Base-by-base conservation (phyloP, 768 basidiomycete species). In the Lactifluus volemus region DNA sequence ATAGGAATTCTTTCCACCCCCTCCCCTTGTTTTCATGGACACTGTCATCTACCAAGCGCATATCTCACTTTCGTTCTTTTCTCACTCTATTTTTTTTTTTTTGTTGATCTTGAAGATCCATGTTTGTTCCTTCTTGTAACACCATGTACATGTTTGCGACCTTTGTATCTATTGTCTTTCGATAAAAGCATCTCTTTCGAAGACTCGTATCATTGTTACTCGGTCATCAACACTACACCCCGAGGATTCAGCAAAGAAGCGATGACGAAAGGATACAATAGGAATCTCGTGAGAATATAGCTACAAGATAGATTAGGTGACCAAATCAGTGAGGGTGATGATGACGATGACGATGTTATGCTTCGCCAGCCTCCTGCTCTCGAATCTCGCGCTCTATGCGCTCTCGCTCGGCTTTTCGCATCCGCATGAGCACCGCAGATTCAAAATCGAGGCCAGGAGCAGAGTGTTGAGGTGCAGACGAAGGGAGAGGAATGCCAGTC, bases 351-450 rank as follows among this genome's bases (percentile, higher is more conserved):
- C 39, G 9, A 19, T 12, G 15, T 63, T 42, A 62, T 29, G 53
- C 29, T 60, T 79, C 79, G 39, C 71, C 72, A 5, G 80, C 83
- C 65, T 91, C 89, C 55, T 81, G 79, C 68, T 88, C 87, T 42
- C 82, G 71, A 64, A 91, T 89, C 70, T 91, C 89, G 60, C 81
- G 77, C 70, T 92, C 91, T 29, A 94, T 69, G 48, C 86, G 76
- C 63, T 84, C 86, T 42, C 86, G 78, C 70, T 92, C 91, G 0
- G 90, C 89, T 68, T 92, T 88, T 39, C 90, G 78, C 69, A 94
- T 75, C 5, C 90, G 81, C 78, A 92, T 80, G 39, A 93, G 76
- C 0, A 89, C 92, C 61, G 92, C 68, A 3, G 85, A 82, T 72
- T 92, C 91, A 58, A 86, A 93, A 69, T 92, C 88, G 51, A 92